A percentile compares a stretch with the other conserved stretches of the same genome.
Evolutionary conservation across 371 early-diverging fungal genomes (phyloP).

Genomic region (Lichtheimia ornata): DNA sequence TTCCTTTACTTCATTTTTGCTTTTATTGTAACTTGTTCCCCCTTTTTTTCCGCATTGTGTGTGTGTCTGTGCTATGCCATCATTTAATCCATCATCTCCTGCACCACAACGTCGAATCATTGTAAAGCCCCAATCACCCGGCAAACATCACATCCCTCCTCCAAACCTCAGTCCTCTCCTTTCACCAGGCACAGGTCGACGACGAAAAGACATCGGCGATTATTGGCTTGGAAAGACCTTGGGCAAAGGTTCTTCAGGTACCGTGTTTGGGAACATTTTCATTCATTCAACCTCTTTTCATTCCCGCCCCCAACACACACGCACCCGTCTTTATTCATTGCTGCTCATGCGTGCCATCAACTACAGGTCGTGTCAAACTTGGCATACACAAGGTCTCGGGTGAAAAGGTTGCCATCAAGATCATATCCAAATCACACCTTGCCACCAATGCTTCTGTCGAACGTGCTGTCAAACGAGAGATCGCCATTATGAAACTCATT

Average conservation of each 20-base stretch:
- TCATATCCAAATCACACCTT: constrained; percentile 74
- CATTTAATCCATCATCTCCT: constrained; percentile 34
- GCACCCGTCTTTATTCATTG: too few species aligned
- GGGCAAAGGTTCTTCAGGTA: constrained; percentile 86
- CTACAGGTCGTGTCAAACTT: constrained; percentile 75
- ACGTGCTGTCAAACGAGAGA: constrained; percentile 89
- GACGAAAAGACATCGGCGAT: constrained; percentile 70
- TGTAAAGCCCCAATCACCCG: constrained; percentile 20
- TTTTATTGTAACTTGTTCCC: neutral
- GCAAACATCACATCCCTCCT: constrained; percentile 15
- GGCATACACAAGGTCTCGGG: constrained; percentile 75
- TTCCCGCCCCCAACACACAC: neutral
- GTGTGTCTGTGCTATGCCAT: constrained; percentile 20
- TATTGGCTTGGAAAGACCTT: constrained; percentile 78
- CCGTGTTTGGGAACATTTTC: neutral
- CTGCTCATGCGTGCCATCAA: neutral
- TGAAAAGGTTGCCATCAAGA: constrained; percentile 88
- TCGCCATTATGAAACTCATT: constrained; percentile 91
- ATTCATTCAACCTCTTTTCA: neutral
- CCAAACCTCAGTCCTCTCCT: constrained; percentile 11
- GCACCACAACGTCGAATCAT: constrained; percentile 39
- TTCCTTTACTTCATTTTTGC: constrained; percentile 3
- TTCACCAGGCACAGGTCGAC: constrained; percentile 42
- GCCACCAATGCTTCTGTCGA: constrained; percentile 64
- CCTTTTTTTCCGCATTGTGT: constrained; percentile 9